Evolutionary conservation across 192 early-diverging fungal species (phyloP), one percentile per base, ranked within the genome.

Genomic region (Entomortierella chlamydospora): DNA sequence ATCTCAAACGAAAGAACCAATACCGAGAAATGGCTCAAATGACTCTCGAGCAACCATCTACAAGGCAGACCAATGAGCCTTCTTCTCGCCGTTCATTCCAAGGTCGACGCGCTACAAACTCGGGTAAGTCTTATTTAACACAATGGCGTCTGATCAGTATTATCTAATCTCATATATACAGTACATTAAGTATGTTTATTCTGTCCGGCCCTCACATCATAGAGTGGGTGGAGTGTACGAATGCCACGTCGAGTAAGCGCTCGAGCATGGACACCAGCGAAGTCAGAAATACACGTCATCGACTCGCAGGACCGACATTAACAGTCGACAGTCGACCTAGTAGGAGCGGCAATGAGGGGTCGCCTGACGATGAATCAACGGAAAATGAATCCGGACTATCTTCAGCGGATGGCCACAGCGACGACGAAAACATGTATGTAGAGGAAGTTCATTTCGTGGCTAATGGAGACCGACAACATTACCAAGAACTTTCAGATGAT

Each of bases 1-100:
- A 64, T n/a, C 52, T 61, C 8, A 70, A 74, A 51, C 65, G 64
- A 20, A 72, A 64, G 30, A 11, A 52, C 1, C 49, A 77, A 30
- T 63, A 58, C 26, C 53, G 55, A 23, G 54, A 51, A 30, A 59
- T 53, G 56, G 47, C 62, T 26, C 62, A 73, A 26, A 37, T 51
- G 37, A 34, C 71, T 0, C 49, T 73, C 11, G 71, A 73, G 29
- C 33, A 42, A 22, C 50, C 68, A 9, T 2, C 57, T 17, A 42
- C 39, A n/a, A 29, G 29, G 55, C 34, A 13, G 29, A 49, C 2
- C 23, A 56, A 68, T 7, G 54, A 68, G 45, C 9, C 31, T 18
- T 23, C 30, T 8, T 0, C 29, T 12, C 56, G 10, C 25, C 41
- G 29, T 47, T 43, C 42, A 15, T 22, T 5, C 28, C 41, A 56